Evolutionary conservation across 1,284 basidiomycete species (phyloP), one percentile per base, ranked within the genome.

Genomic region (Phellinidium pouzarii): DNA sequence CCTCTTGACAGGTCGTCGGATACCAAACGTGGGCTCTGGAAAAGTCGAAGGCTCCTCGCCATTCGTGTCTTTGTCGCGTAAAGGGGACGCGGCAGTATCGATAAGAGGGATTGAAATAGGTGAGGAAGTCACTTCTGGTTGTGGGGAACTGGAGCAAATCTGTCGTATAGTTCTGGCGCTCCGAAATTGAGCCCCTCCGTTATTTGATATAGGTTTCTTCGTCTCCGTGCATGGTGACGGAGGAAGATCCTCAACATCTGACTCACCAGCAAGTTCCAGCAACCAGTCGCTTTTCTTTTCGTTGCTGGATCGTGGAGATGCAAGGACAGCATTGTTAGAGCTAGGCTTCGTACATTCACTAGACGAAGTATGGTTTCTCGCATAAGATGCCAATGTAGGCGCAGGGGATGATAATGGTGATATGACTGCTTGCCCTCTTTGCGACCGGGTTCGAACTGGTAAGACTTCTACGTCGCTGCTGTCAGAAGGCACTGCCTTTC

Each of bases 1-100:
- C 37, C 58, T 48, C 51, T 48, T 50, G 19, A 44, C 43, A 26
- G 53, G 48, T 45, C 47, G 41, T n/a, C 65, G 63, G 37, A 61
- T 54, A 20, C 72, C 76, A 36, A 71, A 54, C 9, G 69, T 65
- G 3, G 77, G 75, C 11, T 52, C 44, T 11, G 54, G 54, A 9
- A 34, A 2, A 20, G 43, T 34, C 8, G 23, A 17, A 20, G 37
- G 8, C 14, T 40, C 37, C 3, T 34, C 31, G 14, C 31, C 31
- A 20, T 40, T 40, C 2, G 37, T 40, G 19, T 40, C 31, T 14
- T 34, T 17, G 37, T 40, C 37, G 14, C 11, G 37, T 20, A 40
- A 20, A 40, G 37, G 37, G 19, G 37, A 40, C n/a, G n/a, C 11
- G 14, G 7, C 8, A 17, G 3, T 17, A 20, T 40, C 37, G 19